Evolutionary conservation across 1,139 yeast genomes (phyloP).

Genomic region (Zygoascus sp.): DNA sequence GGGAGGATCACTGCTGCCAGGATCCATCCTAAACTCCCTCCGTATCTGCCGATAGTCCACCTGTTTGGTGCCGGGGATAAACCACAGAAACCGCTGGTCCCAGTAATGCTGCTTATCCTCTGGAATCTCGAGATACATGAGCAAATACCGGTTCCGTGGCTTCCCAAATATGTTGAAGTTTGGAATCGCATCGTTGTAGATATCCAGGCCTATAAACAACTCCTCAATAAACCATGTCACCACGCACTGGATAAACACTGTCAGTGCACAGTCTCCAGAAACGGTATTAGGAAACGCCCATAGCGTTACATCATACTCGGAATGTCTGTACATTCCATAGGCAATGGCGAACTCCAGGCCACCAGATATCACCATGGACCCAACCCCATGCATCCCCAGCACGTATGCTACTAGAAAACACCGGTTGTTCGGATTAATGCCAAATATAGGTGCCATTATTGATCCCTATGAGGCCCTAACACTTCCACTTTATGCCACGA

Average conservation of each 20-base stretch:
- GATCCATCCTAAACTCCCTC: not conserved
- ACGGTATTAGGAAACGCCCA: slow-evolving; percentile 13
- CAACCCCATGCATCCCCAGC: slow-evolving; percentile 8
- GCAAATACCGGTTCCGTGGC: not conserved
- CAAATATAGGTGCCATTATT: slow-evolving; percentile 8
- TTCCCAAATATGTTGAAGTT: not conserved
- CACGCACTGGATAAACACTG: slow-evolving; percentile 11
- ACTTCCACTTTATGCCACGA: not conserved
- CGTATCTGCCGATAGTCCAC: not conserved
- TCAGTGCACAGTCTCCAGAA: slow-evolving; percentile 12
- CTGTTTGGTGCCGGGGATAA: slow-evolving; percentile 10
- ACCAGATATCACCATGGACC: slow-evolving; percentile 10
- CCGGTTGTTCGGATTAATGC: slow-evolving; percentile 6
- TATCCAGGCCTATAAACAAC: slow-evolving; percentile 7
- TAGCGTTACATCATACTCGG: slow-evolving; percentile 2
- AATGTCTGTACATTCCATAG: slow-evolving; percentile 11
- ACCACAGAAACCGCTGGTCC: slow-evolving; percentile 5
- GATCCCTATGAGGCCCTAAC: no score
- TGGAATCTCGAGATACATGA: slow-evolving; percentile 5
- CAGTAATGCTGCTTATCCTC: slow-evolving; percentile 3
- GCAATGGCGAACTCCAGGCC: slow-evolving; percentile 13
- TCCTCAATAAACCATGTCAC: slow-evolving; percentile 13
- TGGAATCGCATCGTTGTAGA: slow-evolving; percentile 8
- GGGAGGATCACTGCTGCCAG: not conserved
- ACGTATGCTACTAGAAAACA: slow-evolving; percentile 2